Conservation (phyloP, 2,329 filamentous ascomycete genomes). For the Fusarium nurragi region DNA sequence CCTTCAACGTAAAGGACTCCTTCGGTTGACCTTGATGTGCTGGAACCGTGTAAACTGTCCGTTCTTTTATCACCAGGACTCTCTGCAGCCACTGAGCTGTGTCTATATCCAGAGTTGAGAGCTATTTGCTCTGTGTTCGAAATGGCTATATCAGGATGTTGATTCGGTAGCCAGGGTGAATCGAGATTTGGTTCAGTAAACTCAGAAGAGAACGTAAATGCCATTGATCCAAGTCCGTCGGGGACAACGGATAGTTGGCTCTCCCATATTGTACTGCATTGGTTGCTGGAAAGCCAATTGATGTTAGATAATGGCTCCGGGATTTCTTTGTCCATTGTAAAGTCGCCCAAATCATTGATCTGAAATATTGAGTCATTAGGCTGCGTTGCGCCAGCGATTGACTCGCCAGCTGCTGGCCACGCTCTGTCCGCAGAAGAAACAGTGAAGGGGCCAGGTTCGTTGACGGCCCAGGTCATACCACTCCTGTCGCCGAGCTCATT, state of each 20-base stretch:
- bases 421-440: not conserved
- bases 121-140: not conserved
- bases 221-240: constrained; percentile 4
- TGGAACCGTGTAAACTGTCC: constrained; percentile 3
- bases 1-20: constrained; percentile 21
- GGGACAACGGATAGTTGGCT: not conserved
- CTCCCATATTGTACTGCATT: constrained; percentile 13
- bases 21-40: constrained; percentile 5
- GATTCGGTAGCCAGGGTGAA: not conserved
- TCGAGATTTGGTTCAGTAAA: not conserved
- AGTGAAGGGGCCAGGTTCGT: not conserved
- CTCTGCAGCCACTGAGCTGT: not conserved
- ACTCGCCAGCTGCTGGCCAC: not conserved
- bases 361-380: constrained; percentile 4
- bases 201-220: constrained; percentile 7
- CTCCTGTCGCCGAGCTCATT: not conserved
- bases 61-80: not conserved
- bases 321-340: not conserved
- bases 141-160: not conserved
- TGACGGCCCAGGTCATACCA: not conserved
- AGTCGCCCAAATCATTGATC: constrained; percentile 2
- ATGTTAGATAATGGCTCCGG: not conserved
- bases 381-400: not conserved
- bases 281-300: constrained; percentile 17
- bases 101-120: not conserved